Evolutionary conservation across 2,329 filamentous ascomycete species (phyloP).

Genomic region (Verticillium klebahnii): DNA sequence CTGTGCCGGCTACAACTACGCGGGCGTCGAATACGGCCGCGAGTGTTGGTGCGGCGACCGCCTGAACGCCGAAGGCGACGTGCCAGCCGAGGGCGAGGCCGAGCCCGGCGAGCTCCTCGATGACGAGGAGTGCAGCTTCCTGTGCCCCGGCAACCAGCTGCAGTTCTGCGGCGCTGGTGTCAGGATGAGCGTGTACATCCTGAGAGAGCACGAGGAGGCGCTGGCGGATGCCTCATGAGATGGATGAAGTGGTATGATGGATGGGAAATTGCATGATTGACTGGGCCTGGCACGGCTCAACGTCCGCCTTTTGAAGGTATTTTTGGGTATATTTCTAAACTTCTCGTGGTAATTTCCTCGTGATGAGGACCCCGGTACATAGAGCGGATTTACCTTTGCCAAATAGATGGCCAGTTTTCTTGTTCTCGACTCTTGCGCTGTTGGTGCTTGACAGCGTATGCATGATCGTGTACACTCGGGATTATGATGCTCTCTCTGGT

Average conservation of each 20-base stretch:
- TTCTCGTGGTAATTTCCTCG: background rate
- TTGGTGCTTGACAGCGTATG: no score
- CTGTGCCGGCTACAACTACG: slow-evolving; percentile 13
- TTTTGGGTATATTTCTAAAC: background rate
- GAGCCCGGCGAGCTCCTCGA: slow-evolving; percentile 12
- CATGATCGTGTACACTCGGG: no score
- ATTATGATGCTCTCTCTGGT: no score
- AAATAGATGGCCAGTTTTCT: no score
- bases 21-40: slow-evolving; percentile 14
- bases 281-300: background rate
- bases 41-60: slow-evolving; percentile 17
- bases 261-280: background rate
- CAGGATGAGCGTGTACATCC: slow-evolving; percentile 27
- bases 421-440: no score
- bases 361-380: background rate
- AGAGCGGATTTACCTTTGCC: background rate
- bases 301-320: background rate
- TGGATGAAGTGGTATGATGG: background rate
- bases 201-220: background rate
- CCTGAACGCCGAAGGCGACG: slow-evolving; percentile 18
- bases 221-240: background rate
- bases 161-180: slow-evolving; percentile 15
- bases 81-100: background rate
- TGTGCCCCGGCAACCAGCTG: slow-evolving; percentile 9
- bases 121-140: slow-evolving; percentile 10